These are phyloP conservation scores for Emericellopsis atlantica DNA, from an alignment of 2,329 filamentous ascomycete species.

Conservation along the genomic window DNA sequence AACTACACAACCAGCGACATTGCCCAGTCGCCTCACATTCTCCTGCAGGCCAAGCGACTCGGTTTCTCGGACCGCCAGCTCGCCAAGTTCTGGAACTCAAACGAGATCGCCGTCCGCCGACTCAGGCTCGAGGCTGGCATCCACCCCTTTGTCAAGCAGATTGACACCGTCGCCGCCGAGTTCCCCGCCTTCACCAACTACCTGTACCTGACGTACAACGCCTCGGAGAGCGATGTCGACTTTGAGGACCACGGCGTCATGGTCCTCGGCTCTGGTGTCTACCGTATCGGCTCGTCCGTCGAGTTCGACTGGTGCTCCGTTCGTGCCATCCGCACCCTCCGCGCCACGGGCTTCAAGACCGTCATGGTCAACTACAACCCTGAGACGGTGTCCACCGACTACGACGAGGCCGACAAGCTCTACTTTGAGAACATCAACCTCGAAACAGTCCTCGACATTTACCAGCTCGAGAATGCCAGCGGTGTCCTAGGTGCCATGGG, in stretches of 20 bases:
- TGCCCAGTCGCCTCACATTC: slow-evolving; percentile 47
- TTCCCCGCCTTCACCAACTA: slow-evolving; percentile 95
- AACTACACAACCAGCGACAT: slow-evolving; percentile 53
- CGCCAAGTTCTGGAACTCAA: slow-evolving; percentile 87
- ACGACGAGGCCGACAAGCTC: slow-evolving; percentile 83
- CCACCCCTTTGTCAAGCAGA: slow-evolving; percentile 87
- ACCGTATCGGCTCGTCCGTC: slow-evolving; percentile 93
- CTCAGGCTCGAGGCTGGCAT: slow-evolving; percentile 78
- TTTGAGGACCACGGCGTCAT: slow-evolving; percentile 91
- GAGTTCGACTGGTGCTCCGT: slow-evolving; percentile 99
- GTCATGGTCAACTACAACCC: slow-evolving; percentile 95
- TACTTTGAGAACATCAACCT: slow-evolving; percentile 95
- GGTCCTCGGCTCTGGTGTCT: slow-evolving; percentile 92
- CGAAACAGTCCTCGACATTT: slow-evolving; percentile 87
- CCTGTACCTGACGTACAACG: slow-evolving; percentile 92
- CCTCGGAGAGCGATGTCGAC: slow-evolving; percentile 65
- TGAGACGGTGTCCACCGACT: slow-evolving; percentile 82
- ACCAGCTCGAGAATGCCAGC: slow-evolving; percentile 69
- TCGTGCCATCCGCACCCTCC: slow-evolving; percentile 78
- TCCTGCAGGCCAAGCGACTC: slow-evolving; percentile 80
- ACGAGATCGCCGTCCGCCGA: slow-evolving; percentile 79
- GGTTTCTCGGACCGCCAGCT: slow-evolving; percentile 92
- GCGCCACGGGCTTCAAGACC: slow-evolving; percentile 77
- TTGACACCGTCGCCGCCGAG: slow-evolving; percentile 94
- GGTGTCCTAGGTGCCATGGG: slow-evolving; percentile 94